These are phyloP conservation scores for Russula earlei DNA, from an alignment of 768 basidiomycete species.

Conservation along the genomic window DNA sequence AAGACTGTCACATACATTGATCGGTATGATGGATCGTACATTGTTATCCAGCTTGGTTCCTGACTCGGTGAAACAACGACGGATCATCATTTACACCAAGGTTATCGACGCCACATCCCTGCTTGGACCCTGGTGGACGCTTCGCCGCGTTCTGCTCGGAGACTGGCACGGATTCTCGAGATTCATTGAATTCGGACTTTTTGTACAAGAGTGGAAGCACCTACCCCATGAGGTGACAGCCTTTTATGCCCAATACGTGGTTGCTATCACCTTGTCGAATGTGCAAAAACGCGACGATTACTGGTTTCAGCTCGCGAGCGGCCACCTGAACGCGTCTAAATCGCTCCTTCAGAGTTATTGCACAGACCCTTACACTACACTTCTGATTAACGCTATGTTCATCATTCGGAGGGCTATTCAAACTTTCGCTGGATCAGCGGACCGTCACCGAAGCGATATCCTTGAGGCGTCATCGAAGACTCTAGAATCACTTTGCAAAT, in stretches of 20 bases:
- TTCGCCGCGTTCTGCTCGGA: background rate
- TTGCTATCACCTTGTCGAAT: background rate
- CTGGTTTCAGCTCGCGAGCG: background rate
- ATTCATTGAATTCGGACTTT: background rate
- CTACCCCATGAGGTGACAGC: background rate
- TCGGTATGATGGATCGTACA: constrained; percentile 1
- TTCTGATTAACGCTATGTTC: background rate
- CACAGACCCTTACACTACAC: background rate
- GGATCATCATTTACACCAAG: background rate
- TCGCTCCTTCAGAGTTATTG: background rate
- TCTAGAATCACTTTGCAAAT: background rate
- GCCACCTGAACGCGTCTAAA: background rate
- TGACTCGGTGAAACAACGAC: background rate
- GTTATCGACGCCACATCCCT: background rate
- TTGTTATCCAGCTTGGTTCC: background rate
- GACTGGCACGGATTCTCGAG: background rate
- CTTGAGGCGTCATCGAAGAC: background rate
- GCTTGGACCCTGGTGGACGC: background rate
- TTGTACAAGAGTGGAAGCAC: background rate
- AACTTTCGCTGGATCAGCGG: background rate
- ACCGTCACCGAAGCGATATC: background rate
- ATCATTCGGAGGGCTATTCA: background rate
- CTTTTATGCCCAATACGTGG: background rate
- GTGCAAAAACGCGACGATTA: background rate
- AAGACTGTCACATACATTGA: background rate